Evolutionary conservation across 176 grass and related monocot genomes (phyloP), one percentile per base, ranked within the genome.

Genomic region (Oryza coarctata): DNA sequence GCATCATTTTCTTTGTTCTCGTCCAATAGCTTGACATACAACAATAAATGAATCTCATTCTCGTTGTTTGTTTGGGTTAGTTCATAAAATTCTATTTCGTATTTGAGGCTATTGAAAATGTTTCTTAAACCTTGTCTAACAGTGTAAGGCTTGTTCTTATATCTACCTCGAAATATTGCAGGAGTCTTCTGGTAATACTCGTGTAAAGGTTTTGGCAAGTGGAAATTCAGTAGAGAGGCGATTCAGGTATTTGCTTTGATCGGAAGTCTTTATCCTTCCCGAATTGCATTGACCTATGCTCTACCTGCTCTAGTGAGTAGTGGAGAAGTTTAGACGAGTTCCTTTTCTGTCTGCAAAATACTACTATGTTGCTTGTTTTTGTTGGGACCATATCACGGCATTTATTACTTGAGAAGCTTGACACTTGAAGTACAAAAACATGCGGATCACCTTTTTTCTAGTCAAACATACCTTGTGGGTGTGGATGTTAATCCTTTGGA

Each of bases 161-260:
- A 77, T 83, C 36, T 47, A 62, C 60, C 78, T 63, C 39, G 10
- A 71, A 84, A 52, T 60, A 28, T 85, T 88, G 26, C 70, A 99
- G 97, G 97, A 92, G 64, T 90, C 89, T 87, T 93, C 93, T 86
- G 91, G 94, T 88, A 81, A 91, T 81, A 91, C 97, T 70, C 93
- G 97, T 77, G 97, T 99, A n/a, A 99, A 99, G 80, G 97, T 99
- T 83, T 79, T 99, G 80, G 97, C 97, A 49, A 96, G 93, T 60
- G 93, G 97, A 85, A 99, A 96, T 81, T 74, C 97, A 83, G 87
- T 83, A 65, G 97, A 99, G 80, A 99, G 97, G 77, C 87, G 97
- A 86, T 99, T 96, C 80, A 99, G 97, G 97, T 69, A 41, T 63
- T 78, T 44, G n/a, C 62, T 77, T 30, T 30, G 44, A 33, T 83